These are phyloP conservation scores for Lactifluus pinguis DNA, from an alignment of 768 basidiomycete species.

Conservation along the genomic window DNA sequence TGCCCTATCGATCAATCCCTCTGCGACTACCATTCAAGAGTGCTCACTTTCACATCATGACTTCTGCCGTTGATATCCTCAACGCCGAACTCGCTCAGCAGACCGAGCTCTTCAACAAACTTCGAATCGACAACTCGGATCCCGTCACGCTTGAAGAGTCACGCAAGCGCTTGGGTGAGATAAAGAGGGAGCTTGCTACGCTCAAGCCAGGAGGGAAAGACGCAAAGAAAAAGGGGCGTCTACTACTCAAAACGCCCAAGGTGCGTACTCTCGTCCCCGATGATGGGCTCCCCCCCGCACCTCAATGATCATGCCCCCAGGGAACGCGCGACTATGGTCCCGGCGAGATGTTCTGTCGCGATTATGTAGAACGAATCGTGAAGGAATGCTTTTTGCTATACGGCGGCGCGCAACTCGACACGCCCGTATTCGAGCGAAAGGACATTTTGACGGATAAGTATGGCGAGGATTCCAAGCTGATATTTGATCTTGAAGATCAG, in stretches of 20 bases:
- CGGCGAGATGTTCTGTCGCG: constrained; percentile 84
- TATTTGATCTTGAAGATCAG: constrained; percentile 96
- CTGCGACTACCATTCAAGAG: background rate
- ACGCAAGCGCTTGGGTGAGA: constrained; percentile 59
- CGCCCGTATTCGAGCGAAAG: constrained; percentile 96
- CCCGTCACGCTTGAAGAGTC: constrained; percentile 44
- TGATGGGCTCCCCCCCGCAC: background rate
- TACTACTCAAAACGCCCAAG: constrained; percentile 92
- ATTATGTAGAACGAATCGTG: constrained; percentile 82
- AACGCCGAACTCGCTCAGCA: constrained; percentile 48
- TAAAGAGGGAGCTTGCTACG: constrained; percentile 49
- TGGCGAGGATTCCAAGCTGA: constrained; percentile 94
- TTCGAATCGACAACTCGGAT: constrained; percentile 49
- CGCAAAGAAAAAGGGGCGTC: constrained; percentile 51
- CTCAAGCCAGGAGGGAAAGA: constrained; percentile 36
- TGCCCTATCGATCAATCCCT: constrained; percentile 10
- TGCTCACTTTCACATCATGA: constrained; percentile 27
- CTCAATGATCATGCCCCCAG: constrained; percentile 30
- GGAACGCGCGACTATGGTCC: constrained; percentile 95
- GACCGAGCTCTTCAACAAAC: constrained; percentile 49
- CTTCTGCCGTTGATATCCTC: constrained; percentile 33
- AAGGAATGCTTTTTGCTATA: constrained; percentile 82
- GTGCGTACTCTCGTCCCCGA: constrained; percentile 38
- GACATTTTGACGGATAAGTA: constrained; percentile 95
- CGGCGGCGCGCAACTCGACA: constrained; percentile 90